Conservation (phyloP, 805 yeast species). For the Metschnikowia hibisci region DNA sequence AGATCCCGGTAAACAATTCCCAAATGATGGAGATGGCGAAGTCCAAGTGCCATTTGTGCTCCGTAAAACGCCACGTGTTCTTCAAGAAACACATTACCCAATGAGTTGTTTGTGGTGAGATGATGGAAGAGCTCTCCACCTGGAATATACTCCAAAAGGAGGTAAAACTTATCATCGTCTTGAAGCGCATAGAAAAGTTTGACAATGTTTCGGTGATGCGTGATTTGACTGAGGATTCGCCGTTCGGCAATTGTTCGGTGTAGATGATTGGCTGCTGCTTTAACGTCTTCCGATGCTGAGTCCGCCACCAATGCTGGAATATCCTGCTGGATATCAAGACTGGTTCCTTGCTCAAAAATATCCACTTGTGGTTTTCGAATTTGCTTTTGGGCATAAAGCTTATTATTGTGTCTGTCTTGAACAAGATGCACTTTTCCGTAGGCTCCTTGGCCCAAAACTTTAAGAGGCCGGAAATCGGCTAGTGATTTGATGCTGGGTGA, state of each 20-base stretch:
- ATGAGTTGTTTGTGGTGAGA: slow-evolving; percentile 27
- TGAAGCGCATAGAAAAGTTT: slow-evolving; percentile 43
- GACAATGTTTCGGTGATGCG: slow-evolving; percentile 47
- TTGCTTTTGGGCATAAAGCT: slow-evolving; percentile 43
- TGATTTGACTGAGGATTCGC: slow-evolving; percentile 17
- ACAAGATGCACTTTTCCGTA: slow-evolving; percentile 43
- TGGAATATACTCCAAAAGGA: slow-evolving; percentile 41
- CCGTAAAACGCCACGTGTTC: slow-evolving; percentile 67
- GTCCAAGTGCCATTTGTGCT: slow-evolving; percentile 77
- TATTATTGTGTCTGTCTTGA: slow-evolving; percentile 34
- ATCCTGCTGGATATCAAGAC: slow-evolving; percentile 6
- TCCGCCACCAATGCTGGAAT: slow-evolving; percentile 21
- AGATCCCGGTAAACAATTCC: slow-evolving; percentile 86
- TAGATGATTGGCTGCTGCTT: slow-evolving; percentile 13
- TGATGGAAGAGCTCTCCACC: slow-evolving; percentile 47
- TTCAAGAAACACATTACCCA: slow-evolving; percentile 51
- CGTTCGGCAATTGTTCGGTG: slow-evolving; percentile 20
- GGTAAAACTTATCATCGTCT: slow-evolving; percentile 40
- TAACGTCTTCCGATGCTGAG: slow-evolving; percentile 3
- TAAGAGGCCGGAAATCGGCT: slow-evolving; percentile 39
- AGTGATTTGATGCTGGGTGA: slow-evolving; percentile 23
- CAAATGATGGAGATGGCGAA: slow-evolving; percentile 67
- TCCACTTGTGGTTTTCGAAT: slow-evolving; percentile 29
- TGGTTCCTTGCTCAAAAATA: slow-evolving; percentile 23
- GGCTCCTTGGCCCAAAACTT: slow-evolving; percentile 42